Evolutionary conservation across 176 grass and related monocot species (phyloP), one percentile per base, ranked within the genome.

Genomic region (Carex pumila): DNA sequence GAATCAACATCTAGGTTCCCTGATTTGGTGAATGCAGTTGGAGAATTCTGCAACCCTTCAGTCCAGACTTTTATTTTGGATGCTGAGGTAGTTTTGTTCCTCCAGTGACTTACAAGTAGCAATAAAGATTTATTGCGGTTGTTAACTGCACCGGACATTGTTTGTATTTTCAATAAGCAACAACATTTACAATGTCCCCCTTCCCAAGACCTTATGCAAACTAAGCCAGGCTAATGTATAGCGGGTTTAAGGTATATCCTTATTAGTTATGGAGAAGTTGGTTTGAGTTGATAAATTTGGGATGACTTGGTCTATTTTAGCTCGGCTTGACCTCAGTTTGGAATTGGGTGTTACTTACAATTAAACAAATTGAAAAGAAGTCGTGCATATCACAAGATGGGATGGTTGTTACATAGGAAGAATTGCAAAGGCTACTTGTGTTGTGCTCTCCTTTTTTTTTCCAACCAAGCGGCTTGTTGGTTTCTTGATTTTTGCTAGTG

Each of bases 1-100:
- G 95, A 98, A 86, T 93, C 95, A 57, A 95, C 92, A n/a, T 72
- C 86, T 18, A 87, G 92, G 67, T 95, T 98, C 88, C 92, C 95
- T 58, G 91, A 98, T 90, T 82, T 98, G 21, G 84, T 95, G 59
- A 87, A 87, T 81, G 86, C 89, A 71, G 95, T 98, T 84, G 93
- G 81, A 86, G 95, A 98, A 82, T 81, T 84, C 31, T 95, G 89
- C 80, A 91, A 68, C 71, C 45, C 79, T 71, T 67, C 89, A 71
- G 84, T 89, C 58, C 79, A 88, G 65, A 93, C 84, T 87, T 95
- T 98, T 85, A 93, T 98, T 83, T 83, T 93, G 61, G 95, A 98
- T 80, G 80, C 91, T 34, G 89, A 98, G 91, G 95, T 98, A 89
- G 90, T 77, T 87, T 83, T 65, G 22, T 7, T 12, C 22, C 43